Evolutionary conservation across 129 eudicot genomes (phyloP).

Genomic region (Artemisia tridentata): DNA sequence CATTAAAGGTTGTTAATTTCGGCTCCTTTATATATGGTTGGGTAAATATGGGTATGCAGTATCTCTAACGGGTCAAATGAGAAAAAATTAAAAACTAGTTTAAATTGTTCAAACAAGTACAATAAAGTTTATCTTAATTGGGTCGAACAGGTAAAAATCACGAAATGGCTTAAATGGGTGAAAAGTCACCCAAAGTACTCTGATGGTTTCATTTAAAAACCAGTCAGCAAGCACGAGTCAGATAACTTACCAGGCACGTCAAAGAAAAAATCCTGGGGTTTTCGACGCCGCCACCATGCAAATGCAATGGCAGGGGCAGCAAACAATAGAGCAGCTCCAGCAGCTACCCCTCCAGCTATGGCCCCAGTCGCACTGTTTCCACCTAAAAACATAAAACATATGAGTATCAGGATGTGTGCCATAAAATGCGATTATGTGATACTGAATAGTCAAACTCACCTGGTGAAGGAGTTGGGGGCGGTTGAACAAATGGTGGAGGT

Average conservation of each 20-base stretch:
- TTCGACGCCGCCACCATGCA: conserved; percentile 92
- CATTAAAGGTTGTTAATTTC: background rate
- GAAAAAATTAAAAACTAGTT: too few species aligned
- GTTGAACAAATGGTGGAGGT: conserved; percentile 84
- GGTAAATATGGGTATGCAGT: background rate
- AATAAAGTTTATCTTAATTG: too few species aligned
- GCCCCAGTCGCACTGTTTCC: conserved; percentile 83
- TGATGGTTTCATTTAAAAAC: too few species aligned
- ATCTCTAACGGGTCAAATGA: too few species aligned
- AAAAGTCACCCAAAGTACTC: too few species aligned
- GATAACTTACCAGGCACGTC: conserved; percentile 75
- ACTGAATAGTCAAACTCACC: conserved; percentile 29
- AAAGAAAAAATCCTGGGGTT: conserved; percentile 82
- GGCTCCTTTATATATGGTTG: too few species aligned
- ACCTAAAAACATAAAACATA: conserved; percentile 34
- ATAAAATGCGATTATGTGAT: too few species aligned
- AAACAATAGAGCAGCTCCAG: conserved; percentile 89
- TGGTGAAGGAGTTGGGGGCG: conserved; percentile 54
- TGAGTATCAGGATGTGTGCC: background rate
- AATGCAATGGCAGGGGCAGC: conserved; percentile 94
- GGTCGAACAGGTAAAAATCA: too few species aligned
- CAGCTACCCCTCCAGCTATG: conserved; percentile 96
- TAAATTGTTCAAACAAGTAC: too few species aligned
- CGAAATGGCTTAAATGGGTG: too few species aligned
- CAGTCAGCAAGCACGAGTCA: background rate